Evolutionary conservation across 176 grass and related monocot genomes (phyloP), one percentile per base, ranked within the genome.

Genomic region (Zoysia japonica): DNA sequence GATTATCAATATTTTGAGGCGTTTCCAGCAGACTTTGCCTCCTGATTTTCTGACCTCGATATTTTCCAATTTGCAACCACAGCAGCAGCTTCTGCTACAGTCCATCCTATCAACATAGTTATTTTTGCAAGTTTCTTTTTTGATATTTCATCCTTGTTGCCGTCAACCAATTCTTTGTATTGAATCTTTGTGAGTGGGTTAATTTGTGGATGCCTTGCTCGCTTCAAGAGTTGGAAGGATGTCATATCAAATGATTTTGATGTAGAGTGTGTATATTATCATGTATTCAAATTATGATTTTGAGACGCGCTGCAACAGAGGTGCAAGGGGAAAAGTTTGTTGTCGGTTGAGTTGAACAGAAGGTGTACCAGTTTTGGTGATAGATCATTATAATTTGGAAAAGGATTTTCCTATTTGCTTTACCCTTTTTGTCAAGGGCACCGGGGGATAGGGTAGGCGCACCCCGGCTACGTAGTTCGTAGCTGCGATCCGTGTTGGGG

Each of bases 41-140:
- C 90, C 96, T 5, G 74, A 93, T 80, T 78, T 97, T 65, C 80
- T 97, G 39, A 90, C 89, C 8, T 88, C 90, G 2, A 82, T 86
- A 17, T 99, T 91, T 88, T 96, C 92, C 16, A 91, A 67, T 20
- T 89, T 99, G 79, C 92, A 95, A 88, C 96, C 90, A 16, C 92
- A 96, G 76, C 96, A 96, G 65, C 84, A 93, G 76, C 88, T 87
- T 60, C 61, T 92, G 68, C 82, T 99, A 59, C 96, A 96, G 86
- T 93, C 92, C 44, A 84, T 96, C 38, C 81, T 99, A 35, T 91
- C 92, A 19, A 77, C 90, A 40, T 96, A 84, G 83, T 69, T 72
- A 59, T 28, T 76, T 47, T 14, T 84, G 67, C 46, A 28, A 17
- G 76, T 84, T 79, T 79, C 57, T 47, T 76, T 87, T 42, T 76